Percentiles rank a stretch among this genome's conserved stretches.
These are phyloP conservation scores for Elasticomyces elasticus DNA, from an alignment of 495 filamentous ascomycete species.

Conservation along the genomic window DNA sequence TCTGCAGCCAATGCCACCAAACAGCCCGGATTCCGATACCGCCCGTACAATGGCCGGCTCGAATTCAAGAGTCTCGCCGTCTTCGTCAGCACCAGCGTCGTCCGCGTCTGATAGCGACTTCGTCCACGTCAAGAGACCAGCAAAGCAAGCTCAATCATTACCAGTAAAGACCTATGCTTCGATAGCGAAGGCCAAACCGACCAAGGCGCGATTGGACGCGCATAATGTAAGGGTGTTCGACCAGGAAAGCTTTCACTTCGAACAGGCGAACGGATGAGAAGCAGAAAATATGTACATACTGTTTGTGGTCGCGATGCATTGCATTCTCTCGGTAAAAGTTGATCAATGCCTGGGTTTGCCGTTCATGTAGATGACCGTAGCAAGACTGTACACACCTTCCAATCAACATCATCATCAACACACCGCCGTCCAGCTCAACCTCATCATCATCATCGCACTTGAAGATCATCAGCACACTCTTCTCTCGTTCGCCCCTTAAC, in stretches of 20 bases:
- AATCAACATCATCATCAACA: neutral
- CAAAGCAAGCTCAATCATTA: neutral
- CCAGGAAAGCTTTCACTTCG: neutral
- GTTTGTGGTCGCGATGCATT: neutral
- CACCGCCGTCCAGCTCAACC: too few species aligned
- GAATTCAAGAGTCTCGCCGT: neutral
- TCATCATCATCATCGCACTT: too few species aligned
- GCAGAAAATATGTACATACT: neutral
- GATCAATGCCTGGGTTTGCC: too few species aligned
- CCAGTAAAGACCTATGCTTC: neutral
- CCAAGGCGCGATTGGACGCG: neutral
- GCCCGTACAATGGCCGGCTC: neutral
- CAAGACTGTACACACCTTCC: neutral
- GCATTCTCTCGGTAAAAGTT: neutral
- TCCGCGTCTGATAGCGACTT: slow-evolving; percentile 3
- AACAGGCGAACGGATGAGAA: neutral
- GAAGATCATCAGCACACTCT: too few species aligned
- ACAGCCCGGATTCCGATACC: neutral
- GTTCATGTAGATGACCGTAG: neutral
- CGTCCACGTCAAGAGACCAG: neutral
- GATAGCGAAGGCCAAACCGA: neutral
- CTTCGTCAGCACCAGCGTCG: neutral
- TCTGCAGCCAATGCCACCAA: neutral
- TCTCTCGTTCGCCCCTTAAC: too few species aligned
- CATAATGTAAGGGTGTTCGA: neutral